Base-by-base conservation (phyloP, 1,139 yeast genomes). In the Scheffersomyces segobiensis region DNA sequence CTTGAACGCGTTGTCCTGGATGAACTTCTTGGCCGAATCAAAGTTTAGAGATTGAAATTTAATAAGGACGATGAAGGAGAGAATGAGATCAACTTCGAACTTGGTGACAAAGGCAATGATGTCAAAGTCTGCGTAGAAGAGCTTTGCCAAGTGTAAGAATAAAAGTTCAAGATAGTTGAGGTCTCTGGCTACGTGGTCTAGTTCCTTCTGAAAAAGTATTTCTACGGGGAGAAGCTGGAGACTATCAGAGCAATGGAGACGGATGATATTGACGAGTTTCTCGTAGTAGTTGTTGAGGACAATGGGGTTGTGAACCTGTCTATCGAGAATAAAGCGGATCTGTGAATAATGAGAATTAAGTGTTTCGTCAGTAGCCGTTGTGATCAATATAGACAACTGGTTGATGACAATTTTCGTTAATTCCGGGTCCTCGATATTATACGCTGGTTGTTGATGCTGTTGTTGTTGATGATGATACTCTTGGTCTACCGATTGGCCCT, bases 341-440 rank as follows among this genome's bases (percentile, higher is more conserved):
- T 87, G 86, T 53, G 71, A 68, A 56, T 71, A 68, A 50, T 81
- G 75, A n/a, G 76, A 63, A 39, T 73, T 75, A 68, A 81, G 76
- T 68, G 80, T 83, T 39, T 74, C 72, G 20, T 72, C 71, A 42
- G 77, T 69, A 60, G 82, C 72, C 32, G 84, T 79, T 42, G 83
- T 74, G 53, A 83, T 72, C 57, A 87, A 72, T 54, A 87, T 77
- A 21, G 84, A 78, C 55, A 88, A 69, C 69, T 87, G 91, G 52
- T 86, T 82, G 61, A 80, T 69, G 53, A 81, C 73, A 55, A 82
- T 82, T 68, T 81, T 80, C 57, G 77, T 72, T 59, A 80, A 66
- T 65, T 80, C 82, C 21, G 75, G 68, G 63, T 67, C 70, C 53
- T 66, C 63, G 39, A 57, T 53, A 10, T 55, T 48, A 53, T 60